These are phyloP conservation scores for Alternaria triticina DNA, from an alignment of 2,329 filamentous ascomycete genomes.

Conservation along the genomic window DNA sequence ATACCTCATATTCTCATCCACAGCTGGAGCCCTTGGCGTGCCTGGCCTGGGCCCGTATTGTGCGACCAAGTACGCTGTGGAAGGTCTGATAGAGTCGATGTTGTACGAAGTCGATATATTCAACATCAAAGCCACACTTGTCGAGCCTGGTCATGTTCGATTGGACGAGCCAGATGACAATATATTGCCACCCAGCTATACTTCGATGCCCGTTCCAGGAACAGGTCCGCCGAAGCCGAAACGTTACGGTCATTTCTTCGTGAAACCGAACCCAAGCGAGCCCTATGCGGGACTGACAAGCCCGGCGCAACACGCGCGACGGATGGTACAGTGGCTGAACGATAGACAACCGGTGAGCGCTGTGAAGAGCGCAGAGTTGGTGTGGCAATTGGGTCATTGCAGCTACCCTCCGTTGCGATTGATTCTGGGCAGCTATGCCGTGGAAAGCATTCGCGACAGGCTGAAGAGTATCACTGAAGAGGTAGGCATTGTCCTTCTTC, in stretches of 20 bases:
- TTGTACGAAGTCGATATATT: conserved; percentile 92
- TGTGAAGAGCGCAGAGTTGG: conserved; percentile 88
- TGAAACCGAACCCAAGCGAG: conserved; percentile 78
- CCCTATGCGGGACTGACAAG: conserved; percentile 79
- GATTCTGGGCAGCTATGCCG: conserved; percentile 89
- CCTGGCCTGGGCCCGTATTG: conserved; percentile 93
- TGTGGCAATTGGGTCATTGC: conserved; percentile 94
- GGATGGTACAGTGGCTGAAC: conserved; percentile 93
- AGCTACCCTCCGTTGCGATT: conserved; percentile 88
- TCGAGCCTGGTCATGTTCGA: conserved; percentile 87
- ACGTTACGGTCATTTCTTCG: conserved; percentile 89
- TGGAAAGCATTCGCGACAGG: conserved; percentile 92
- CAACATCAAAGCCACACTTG: conserved; percentile 91
- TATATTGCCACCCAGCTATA: conserved; percentile 22
- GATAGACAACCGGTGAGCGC: conserved; percentile 92
- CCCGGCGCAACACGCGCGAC: conserved; percentile 84
- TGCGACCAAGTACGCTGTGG: conserved; percentile 95
- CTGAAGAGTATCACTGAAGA: conserved; percentile 92
- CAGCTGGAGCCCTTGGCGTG: conserved; percentile 88
- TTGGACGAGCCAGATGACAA: conserved; percentile 76
- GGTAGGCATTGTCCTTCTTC: conserved; percentile 53
- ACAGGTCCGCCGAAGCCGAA: conserved; percentile 60
- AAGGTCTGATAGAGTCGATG: conserved; percentile 95
- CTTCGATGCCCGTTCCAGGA: conserved; percentile 40
- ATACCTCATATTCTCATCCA: conserved; percentile 94